Percentiles rank a stretch among this genome's conserved stretches.
These are phyloP conservation scores for Yamadazyma trypodendri DNA, from an alignment of 1,139 yeast genomes.

Conservation along the genomic window DNA sequence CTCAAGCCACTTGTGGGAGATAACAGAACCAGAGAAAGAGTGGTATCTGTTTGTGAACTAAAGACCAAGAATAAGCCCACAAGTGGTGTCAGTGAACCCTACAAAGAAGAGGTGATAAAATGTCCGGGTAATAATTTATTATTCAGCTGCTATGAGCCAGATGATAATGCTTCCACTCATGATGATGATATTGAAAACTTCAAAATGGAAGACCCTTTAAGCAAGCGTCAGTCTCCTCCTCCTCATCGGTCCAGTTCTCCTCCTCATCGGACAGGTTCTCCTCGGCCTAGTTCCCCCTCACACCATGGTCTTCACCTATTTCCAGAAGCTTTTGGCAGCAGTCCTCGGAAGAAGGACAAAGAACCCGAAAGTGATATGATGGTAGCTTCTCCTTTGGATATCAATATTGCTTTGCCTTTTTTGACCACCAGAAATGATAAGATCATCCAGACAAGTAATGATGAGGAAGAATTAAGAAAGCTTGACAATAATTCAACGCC, in stretches of 20 bases:
- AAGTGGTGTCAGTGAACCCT: constrained; percentile 37
- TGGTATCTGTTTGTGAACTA: constrained; percentile 59
- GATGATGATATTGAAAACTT: constrained; percentile 18
- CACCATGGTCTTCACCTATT: not conserved
- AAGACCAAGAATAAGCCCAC: constrained; percentile 50
- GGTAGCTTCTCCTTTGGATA: constrained; percentile 47
- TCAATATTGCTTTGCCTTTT: constrained; percentile 47
- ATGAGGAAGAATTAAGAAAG: constrained; percentile 20
- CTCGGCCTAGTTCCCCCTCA: no score
- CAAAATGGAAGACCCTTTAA: constrained; percentile 9
- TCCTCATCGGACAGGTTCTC: not conserved
- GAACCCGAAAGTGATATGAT: constrained; percentile 13
- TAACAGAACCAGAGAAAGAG: constrained; percentile 47
- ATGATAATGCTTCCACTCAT: constrained; percentile 6
- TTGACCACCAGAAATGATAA: constrained; percentile 43
- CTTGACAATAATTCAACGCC: constrained; percentile 14
- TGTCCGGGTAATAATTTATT: constrained; percentile 61
- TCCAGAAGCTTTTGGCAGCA: not conserved
- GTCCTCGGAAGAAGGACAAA: not conserved
- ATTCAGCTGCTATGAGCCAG: constrained; percentile 52
- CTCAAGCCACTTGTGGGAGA: constrained; percentile 21
- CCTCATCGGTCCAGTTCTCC: not conserved
- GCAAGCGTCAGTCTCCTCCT: not conserved
- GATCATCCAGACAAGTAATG: constrained; percentile 23
- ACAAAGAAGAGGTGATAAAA: constrained; percentile 60